Conservation (phyloP, 768 basidiomycete genomes). For the Leucosporidium yakuticum region DNA sequence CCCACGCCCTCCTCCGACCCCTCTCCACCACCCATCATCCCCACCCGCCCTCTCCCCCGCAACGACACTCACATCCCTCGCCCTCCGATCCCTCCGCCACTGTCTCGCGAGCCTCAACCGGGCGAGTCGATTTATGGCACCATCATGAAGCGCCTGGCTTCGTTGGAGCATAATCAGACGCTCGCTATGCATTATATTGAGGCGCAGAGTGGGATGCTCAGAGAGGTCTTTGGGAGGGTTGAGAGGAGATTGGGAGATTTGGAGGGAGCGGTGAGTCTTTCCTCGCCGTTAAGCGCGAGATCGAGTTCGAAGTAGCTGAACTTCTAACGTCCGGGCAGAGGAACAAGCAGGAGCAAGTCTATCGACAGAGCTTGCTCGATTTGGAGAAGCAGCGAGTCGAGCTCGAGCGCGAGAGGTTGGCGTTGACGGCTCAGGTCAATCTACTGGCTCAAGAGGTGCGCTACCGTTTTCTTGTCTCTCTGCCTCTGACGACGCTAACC, state of each 20-base stretch:
- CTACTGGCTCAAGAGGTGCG: constrained; percentile 73
- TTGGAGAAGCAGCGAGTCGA: constrained; percentile 63
- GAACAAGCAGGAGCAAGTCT: constrained; percentile 62
- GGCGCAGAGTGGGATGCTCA: constrained; percentile 71
- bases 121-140: constrained; percentile 94
- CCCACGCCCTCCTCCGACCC: background rate
- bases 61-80: constrained; percentile 17
- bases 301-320: background rate
- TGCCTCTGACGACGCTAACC: background rate
- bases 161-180: constrained; percentile 79
- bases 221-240: constrained; percentile 66
- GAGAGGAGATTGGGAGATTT: constrained; percentile 64
- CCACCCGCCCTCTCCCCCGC: constrained; percentile 4
- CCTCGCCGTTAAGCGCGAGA: too few relatives aligned
- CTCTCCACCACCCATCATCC: background rate
- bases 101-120: constrained; percentile 16
- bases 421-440: constrained; percentile 64
- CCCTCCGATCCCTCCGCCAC: constrained; percentile 7
- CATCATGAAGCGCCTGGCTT: constrained; percentile 85
- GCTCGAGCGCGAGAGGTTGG: constrained; percentile 64
- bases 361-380: constrained; percentile 60
- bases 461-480: background rate
- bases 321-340: constrained; percentile 46
- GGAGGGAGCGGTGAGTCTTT: constrained; percentile 38
- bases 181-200: constrained; percentile 79